Evolutionary conservation across 495 filamentous ascomycete genomes (phyloP).

Genomic region (Jackrogersella multiformis): DNA sequence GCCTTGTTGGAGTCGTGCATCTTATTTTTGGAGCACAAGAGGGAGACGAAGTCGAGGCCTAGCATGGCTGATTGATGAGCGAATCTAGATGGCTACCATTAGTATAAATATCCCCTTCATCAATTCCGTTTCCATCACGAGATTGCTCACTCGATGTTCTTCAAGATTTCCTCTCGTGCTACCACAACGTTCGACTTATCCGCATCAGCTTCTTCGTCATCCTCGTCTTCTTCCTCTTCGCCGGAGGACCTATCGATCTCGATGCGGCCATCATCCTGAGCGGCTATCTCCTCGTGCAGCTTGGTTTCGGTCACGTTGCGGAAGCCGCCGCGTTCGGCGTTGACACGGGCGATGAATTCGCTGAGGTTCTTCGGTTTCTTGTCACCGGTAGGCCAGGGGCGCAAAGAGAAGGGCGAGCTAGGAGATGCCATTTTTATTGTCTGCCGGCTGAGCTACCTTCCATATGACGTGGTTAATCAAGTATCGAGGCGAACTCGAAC

Average conservation of each 20-base stretch:
- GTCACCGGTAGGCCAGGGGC: slow-evolving; percentile 64
- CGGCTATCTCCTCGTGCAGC: slow-evolving; percentile 67
- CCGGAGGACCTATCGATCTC: slow-evolving; percentile 39
- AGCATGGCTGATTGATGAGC: slow-evolving; percentile 73
- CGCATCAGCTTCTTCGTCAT: slow-evolving; percentile 44
- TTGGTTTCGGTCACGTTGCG: slow-evolving; percentile 71
- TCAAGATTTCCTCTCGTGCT: slow-evolving; percentile 64
- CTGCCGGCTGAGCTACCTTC: background rate
- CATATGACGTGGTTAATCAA: background rate
- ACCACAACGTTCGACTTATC: slow-evolving; percentile 49
- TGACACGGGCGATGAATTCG: slow-evolving; percentile 79
- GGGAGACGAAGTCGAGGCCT: slow-evolving; percentile 83
- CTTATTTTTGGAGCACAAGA: slow-evolving; percentile 78
- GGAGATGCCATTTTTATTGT: slow-evolving; percentile 23
- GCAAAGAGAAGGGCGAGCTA: slow-evolving; percentile 70
- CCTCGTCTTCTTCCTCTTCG: slow-evolving; percentile 47
- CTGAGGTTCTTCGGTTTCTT: slow-evolving; percentile 68
- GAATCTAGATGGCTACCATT: slow-evolving; percentile 29
- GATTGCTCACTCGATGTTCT: slow-evolving; percentile 57
- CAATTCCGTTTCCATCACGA: background rate
- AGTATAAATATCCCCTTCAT: slow-evolving; percentile 15
- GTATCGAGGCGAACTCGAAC: background rate
- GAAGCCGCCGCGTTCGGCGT: slow-evolving; percentile 77
- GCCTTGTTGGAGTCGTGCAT: background rate
- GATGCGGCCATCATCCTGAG: slow-evolving; percentile 51